A percentile compares a stretch with the other conserved stretches of the same genome.
These are phyloP conservation scores for Talaromyces marneffei DNA, from an alignment of 2,329 filamentous ascomycete genomes.

Conservation along the genomic window DNA sequence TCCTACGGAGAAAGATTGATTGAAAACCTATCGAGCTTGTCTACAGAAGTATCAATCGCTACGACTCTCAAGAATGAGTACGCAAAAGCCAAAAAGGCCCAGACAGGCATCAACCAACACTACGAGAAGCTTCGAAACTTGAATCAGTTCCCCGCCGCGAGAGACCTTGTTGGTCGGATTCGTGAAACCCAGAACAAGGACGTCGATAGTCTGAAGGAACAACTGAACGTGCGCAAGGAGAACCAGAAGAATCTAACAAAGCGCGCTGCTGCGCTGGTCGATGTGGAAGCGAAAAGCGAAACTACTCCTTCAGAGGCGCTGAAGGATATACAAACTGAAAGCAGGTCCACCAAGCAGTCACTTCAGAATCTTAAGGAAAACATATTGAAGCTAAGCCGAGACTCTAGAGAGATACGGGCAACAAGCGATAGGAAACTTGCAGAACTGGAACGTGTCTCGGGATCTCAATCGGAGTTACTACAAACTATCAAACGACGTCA, in stretches of 20 bases:
- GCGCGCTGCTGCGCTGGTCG: slow-evolving; percentile 4
- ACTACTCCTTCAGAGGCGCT: not conserved
- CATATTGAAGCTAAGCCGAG: not conserved
- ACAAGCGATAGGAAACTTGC: not conserved
- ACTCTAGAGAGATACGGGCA: not conserved
- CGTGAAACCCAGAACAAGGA: slow-evolving; percentile 10
- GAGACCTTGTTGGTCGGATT: slow-evolving; percentile 5
- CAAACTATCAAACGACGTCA: not conserved
- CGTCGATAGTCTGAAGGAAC: not conserved
- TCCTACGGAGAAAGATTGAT: slow-evolving; percentile 11
- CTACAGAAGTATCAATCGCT: slow-evolving; percentile 1
- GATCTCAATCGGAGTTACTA: not conserved
- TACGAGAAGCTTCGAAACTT: slow-evolving; percentile 13
- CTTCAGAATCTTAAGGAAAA: not conserved
- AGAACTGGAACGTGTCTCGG: not conserved
- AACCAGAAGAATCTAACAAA: not conserved
- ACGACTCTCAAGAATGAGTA: slow-evolving; percentile 6
- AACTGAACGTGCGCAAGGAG: not conserved
- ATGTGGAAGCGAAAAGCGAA: not conserved
- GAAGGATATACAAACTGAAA: slow-evolving; percentile 5
- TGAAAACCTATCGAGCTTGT: slow-evolving; percentile 2
- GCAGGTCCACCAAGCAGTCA: slow-evolving; percentile 2
- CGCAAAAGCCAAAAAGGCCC: slow-evolving; percentile 9
- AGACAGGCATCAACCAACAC: not conserved
- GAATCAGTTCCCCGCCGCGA: slow-evolving; percentile 13